Evolutionary conservation across 352 stramenopile species (phyloP).

Genomic region (Phytophthora hybrid): DNA sequence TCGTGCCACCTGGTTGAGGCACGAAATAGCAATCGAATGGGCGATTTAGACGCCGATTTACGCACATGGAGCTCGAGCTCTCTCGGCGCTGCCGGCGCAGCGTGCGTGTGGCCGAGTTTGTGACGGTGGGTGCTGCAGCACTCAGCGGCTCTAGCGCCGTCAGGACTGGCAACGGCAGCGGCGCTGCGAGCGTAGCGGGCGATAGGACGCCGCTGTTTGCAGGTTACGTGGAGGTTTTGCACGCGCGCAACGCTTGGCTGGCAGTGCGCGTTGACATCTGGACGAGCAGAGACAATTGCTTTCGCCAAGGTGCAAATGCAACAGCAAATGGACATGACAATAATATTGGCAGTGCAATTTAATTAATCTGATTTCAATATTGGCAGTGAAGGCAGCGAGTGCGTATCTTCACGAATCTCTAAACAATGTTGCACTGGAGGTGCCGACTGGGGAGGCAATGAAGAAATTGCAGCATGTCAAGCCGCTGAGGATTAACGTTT

Average conservation of each 20-base stretch:
- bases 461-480: slow-evolving; percentile 27
- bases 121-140: background rate
- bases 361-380: slow-evolving; percentile 9
- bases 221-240: slow-evolving; percentile 42
- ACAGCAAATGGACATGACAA: background rate
- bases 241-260: slow-evolving; percentile 37
- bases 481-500: slow-evolving; percentile 17
- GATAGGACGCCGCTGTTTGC: slow-evolving; percentile 28
- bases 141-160: background rate
- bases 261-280: slow-evolving; percentile 40
- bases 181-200: background rate
- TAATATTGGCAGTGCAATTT: slow-evolving; percentile 2
- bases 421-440: slow-evolving; percentile 8
- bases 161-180: slow-evolving; percentile 11
- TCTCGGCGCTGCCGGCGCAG: slow-evolving; percentile 21
- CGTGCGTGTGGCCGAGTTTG: slow-evolving; percentile 40
- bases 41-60: slow-evolving; percentile 18
- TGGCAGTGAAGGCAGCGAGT: slow-evolving; percentile 40
- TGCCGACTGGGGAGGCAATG: slow-evolving; percentile 11
- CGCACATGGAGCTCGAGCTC: slow-evolving; percentile 34
- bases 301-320: slow-evolving; percentile 30
- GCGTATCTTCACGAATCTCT: slow-evolving; percentile 35
- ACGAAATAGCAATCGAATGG: background rate
- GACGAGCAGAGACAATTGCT: slow-evolving; percentile 18
- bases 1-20: slow-evolving; percentile 6